Evolutionary conservation across 2,329 filamentous ascomycete species (phyloP).

Genomic region (Aureobasidium sp.): DNA sequence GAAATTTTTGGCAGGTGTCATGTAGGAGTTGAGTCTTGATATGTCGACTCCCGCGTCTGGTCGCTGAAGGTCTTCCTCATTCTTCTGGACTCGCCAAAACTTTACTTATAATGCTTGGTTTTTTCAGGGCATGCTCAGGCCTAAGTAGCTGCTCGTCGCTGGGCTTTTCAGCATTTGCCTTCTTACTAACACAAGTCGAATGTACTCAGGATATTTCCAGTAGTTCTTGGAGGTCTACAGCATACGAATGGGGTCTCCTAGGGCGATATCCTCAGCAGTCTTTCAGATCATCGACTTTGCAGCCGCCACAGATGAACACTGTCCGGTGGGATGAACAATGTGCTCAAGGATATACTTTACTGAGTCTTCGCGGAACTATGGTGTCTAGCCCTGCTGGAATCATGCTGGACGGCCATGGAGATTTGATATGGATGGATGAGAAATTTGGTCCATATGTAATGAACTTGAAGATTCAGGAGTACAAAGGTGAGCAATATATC

Average conservation of each 20-base stretch:
- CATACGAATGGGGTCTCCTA: conserved; percentile 1
- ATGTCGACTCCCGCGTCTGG: neutral
- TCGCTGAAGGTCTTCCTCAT: neutral
- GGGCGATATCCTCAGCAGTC: conserved; percentile 1
- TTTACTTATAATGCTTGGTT: neutral
- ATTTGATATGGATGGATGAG: conserved; percentile 30
- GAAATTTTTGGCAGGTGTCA: neutral
- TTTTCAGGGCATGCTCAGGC: neutral
- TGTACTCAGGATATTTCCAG: neutral
- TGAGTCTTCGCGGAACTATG: conserved; percentile 26
- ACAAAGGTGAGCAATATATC: conserved; percentile 30
- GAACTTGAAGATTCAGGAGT: conserved; percentile 30
- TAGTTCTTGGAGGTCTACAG: neutral
- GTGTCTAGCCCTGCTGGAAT: conserved; percentile 23
- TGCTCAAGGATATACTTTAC: conserved; percentile 24
- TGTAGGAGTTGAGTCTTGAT: neutral
- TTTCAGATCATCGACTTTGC: neutral
- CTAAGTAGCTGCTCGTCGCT: neutral
- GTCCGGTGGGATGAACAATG: conserved; percentile 27
- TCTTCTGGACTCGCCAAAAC: neutral
- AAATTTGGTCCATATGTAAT: conserved; percentile 24
- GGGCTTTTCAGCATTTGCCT: neutral
- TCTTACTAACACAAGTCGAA: neutral
- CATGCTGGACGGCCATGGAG: conserved; percentile 28
- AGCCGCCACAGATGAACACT: neutral